Conservation (phyloP, 345 rosid species). For the Corchorus capsularis region DNA sequence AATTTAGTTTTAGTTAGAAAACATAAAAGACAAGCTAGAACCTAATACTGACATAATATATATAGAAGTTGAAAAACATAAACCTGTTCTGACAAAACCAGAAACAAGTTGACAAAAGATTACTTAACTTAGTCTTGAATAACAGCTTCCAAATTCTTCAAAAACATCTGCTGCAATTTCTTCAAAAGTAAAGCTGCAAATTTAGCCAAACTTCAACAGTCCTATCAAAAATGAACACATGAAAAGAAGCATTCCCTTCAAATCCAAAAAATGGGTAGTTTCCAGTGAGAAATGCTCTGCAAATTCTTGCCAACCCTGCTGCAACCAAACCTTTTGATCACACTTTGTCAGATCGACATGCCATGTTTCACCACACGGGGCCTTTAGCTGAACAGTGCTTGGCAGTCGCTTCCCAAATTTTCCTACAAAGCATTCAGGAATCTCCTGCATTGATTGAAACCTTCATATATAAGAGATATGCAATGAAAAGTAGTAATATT, state of each 20-base stretch:
- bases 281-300: slow-evolving; percentile 24
- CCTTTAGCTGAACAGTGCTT: slow-evolving; percentile 17
- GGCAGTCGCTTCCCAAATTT: slow-evolving; percentile 21
- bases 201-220: no score
- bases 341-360: slow-evolving; percentile 22
- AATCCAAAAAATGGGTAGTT: slow-evolving; percentile 23
- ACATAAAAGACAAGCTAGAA: no score
- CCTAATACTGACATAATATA: no score
- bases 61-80: no score
- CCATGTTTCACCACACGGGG: slow-evolving; percentile 33
- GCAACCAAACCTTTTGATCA: slow-evolving; percentile 19
- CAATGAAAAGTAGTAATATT: neutral
- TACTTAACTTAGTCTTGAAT: no score
- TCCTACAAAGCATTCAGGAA: slow-evolving; percentile 30
- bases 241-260: slow-evolving; percentile 24
- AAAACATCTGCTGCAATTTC: no score
- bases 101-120: no score
- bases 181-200: no score
- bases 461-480: neutral
- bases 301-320: slow-evolving; percentile 40
- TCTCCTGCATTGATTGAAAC: slow-evolving; percentile 19
- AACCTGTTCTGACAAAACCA: no score
- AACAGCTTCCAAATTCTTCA: no score
- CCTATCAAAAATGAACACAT: slow-evolving; percentile 23
- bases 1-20: no score